phyloP scores from a whole-genome alignment of 1,139 yeast species.

The Saccharomyces hybrid region DNA sequence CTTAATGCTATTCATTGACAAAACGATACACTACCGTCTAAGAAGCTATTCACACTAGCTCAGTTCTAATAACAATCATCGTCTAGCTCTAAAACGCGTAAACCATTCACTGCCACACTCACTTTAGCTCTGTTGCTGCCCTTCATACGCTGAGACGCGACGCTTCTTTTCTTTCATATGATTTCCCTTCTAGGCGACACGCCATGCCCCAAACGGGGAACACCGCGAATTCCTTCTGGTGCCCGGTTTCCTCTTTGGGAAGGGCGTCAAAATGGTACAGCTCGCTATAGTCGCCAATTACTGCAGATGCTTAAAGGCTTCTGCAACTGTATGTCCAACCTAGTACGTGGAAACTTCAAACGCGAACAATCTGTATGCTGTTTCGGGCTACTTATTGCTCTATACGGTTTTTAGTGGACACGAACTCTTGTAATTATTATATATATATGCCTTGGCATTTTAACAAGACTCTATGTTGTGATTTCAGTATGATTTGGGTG shows the following conservation, averaged over 20 bases:
- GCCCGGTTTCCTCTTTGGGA: background rate
- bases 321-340: background rate
- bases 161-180: background rate
- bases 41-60: background rate
- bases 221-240: background rate
- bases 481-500: background rate
- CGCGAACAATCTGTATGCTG: constrained; percentile 1
- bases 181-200: background rate
- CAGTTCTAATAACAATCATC: background rate
- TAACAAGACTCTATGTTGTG: background rate
- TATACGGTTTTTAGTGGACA: background rate
- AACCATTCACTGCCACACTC: background rate
- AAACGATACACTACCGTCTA: background rate
- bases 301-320: background rate
- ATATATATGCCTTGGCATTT: background rate
- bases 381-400: constrained; percentile 1
- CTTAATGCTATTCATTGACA: background rate
- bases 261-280: background rate
- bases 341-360: background rate
- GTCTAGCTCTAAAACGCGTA: background rate
- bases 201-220: background rate
- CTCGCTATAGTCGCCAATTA: background rate
- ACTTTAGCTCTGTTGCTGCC: background rate
- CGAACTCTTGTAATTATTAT: background rate
- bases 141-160: background rate